Base-by-base conservation (phyloP, 1,284 basidiomycete genomes). In the Fistulinella cinereoalba region DNA sequence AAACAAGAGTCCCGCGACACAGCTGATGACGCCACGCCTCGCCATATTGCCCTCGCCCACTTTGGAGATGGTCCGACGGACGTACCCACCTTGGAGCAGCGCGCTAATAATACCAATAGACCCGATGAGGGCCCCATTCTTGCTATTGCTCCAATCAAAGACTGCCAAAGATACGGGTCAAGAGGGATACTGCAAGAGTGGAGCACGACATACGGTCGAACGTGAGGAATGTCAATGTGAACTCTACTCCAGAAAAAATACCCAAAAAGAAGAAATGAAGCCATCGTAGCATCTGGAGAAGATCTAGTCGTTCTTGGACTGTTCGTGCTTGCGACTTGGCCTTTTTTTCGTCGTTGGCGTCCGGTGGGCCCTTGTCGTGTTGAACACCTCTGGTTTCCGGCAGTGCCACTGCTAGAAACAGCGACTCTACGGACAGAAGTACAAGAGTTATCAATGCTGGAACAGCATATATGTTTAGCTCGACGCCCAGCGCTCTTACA, bases 231-330 rank as follows among this genome's bases (percentile, higher is more conserved):
- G 90, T 93, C 23, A 96, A 72, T 0, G 92, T 95, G 67, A 94
- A 95, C 61, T 96, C 92, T 41, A 93, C 83, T 41, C 92, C 93
- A 6, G 92, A 93, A 67, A 97, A 97, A 44, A 94, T 67, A 34
- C 84, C 79, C 46, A 96, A 71, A 72, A 96, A 97, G 28, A 84
- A 66, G 63, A 92, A 87, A 62, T 96, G 93, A 9, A 88, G 65
- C 42, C 69, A 67, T 23, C 83, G 80, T 41, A 94, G 72, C 3
- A 69, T 64, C 55, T 71, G 73, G 31, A 88, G 74, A 13, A 75
- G 60, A 27, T 60, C 51, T 34, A 87, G 61, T 22, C 84, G 76
- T 43, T 79, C 68, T 54, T 77, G 67, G 8, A 74, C 69, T 32
- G 72, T 76, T 41, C 62, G 68, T 44, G 65, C 62, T 25, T 51